phyloP scores from a whole-genome alignment of 2,329 filamentous ascomycete species.

The Colletotrichum plurivorum region DNA sequence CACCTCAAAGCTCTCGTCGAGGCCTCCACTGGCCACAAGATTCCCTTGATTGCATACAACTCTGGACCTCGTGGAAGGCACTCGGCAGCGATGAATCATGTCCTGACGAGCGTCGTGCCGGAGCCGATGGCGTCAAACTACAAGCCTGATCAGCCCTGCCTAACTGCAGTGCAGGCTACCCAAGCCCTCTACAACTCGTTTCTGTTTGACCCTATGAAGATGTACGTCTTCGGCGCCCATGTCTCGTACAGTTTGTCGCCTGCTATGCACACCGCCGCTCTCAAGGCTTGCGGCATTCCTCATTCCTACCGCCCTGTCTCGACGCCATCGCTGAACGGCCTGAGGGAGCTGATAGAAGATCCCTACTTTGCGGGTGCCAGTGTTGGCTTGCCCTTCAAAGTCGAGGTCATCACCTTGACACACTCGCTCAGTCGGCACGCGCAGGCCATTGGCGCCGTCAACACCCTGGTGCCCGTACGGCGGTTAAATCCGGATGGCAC shows the following conservation, averaged over 20 bases:
- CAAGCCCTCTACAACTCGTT: constrained; percentile 77
- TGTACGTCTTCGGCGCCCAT: constrained; percentile 82
- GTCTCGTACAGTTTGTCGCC: constrained; percentile 82
- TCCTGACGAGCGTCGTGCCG: constrained; percentile 73
- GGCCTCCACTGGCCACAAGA: constrained; percentile 55
- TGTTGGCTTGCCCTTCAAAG: constrained; percentile 81
- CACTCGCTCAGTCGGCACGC: constrained; percentile 81
- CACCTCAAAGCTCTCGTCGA: constrained; percentile 66
- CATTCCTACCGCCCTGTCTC: constrained; percentile 78
- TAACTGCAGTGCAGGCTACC: constrained; percentile 76
- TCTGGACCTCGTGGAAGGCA: constrained; percentile 73
- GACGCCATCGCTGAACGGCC: constrained; percentile 71
- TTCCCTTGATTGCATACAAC: constrained; percentile 76
- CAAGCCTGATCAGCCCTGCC: constrained; percentile 43
- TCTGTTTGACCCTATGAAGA: constrained; percentile 77
- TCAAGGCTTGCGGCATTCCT: constrained; percentile 76
- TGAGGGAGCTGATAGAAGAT: constrained; percentile 76
- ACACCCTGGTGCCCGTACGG: constrained; percentile 81
- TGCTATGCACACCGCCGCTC: constrained; percentile 82
- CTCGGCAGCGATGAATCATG: constrained; percentile 77
- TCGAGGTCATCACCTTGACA: constrained; percentile 77
- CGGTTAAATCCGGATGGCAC: constrained; percentile 69
- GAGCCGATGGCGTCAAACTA: constrained; percentile 49
- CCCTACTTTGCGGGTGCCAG: constrained; percentile 80
- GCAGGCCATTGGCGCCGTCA: constrained; percentile 81